Evolutionary conservation across 1,139 yeast genomes (phyloP).

Genomic region (Scheffersomyces segobiensis): DNA sequence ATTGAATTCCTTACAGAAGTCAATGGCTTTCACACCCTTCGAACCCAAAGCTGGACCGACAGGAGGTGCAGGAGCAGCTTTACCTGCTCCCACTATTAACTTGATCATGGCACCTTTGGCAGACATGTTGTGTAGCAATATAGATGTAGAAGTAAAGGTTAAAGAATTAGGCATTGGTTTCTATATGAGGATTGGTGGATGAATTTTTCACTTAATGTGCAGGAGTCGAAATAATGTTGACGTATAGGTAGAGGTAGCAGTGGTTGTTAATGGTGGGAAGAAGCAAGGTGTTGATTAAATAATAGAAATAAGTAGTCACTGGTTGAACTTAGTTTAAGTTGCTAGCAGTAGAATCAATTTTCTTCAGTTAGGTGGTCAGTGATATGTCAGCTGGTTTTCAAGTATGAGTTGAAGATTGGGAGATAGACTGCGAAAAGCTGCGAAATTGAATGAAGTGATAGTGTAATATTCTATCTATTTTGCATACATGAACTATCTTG

Average conservation of each 20-base stretch:
- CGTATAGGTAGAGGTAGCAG: neutral
- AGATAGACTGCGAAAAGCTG: neutral
- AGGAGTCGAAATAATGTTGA: neutral
- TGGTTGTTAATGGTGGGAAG: no score
- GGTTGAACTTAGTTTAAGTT: neutral
- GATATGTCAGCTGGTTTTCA: neutral
- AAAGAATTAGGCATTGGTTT: slow-evolving; percentile 4
- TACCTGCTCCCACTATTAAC: slow-evolving; percentile 96
- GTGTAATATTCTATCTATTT: neutral
- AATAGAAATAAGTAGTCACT: no score
- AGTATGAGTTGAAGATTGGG: no score
- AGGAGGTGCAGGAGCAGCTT: slow-evolving; percentile 99
- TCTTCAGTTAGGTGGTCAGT: neutral
- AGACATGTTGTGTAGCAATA: slow-evolving; percentile 23
- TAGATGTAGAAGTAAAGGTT: neutral
- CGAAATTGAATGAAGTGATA: neutral
- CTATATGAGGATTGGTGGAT: neutral
- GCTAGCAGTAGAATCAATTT: neutral
- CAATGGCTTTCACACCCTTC: slow-evolving; percentile 97
- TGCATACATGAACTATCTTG: neutral
- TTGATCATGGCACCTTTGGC: slow-evolving; percentile 61
- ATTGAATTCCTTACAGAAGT: slow-evolving; percentile 96
- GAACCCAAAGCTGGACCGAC: slow-evolving; percentile 99
- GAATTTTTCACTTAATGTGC: neutral
- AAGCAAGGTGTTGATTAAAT: no score